phyloP scores from a whole-genome alignment of 441 rosid genomes.

The Geranium incanum region DNA sequence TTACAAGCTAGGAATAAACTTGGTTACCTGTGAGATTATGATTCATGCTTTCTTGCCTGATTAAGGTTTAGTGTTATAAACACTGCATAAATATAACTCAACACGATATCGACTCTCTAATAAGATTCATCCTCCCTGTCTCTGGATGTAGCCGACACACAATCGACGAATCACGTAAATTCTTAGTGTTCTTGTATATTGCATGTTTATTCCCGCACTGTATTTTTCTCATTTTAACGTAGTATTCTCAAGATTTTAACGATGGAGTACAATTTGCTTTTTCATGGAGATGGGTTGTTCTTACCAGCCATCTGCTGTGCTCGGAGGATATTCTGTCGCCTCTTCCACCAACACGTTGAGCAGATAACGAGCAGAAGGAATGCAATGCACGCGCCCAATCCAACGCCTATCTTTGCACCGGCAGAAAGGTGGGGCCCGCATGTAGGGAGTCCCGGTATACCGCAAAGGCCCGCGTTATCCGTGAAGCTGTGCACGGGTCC shows the following conservation, averaged over 20 bases:
- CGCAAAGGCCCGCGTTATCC: constrained; percentile 87
- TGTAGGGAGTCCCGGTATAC: constrained; percentile 79
- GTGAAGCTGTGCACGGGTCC: constrained; percentile 58
- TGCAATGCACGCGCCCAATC: constrained; percentile 44
- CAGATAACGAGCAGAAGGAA: constrained; percentile 53
- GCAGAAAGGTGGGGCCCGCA: constrained; percentile 76
- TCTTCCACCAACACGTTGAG: constrained; percentile 70
- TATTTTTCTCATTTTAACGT: too few species aligned
- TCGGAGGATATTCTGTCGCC: constrained; percentile 81
- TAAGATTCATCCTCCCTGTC: too few species aligned
- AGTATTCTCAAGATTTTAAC: not conserved
- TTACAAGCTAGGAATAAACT: too few species aligned
- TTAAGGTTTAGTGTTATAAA: too few species aligned
- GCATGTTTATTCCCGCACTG: too few species aligned
- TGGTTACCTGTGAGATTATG: too few species aligned
- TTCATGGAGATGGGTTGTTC: constrained; percentile 13
- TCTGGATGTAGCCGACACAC: too few species aligned
- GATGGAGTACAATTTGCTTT: not conserved
- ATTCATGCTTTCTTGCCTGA: too few species aligned
- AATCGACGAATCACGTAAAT: too few species aligned
- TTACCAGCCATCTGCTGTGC: constrained; percentile 77
- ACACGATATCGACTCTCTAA: too few species aligned
- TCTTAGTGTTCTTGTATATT: too few species aligned
- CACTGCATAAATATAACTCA: too few species aligned
- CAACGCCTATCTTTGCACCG: constrained; percentile 74